These are phyloP conservation scores for maize (Zea mays) DNA, from an alignment of 176 grass and related monocot species.

Conservation along the genomic window DNA sequence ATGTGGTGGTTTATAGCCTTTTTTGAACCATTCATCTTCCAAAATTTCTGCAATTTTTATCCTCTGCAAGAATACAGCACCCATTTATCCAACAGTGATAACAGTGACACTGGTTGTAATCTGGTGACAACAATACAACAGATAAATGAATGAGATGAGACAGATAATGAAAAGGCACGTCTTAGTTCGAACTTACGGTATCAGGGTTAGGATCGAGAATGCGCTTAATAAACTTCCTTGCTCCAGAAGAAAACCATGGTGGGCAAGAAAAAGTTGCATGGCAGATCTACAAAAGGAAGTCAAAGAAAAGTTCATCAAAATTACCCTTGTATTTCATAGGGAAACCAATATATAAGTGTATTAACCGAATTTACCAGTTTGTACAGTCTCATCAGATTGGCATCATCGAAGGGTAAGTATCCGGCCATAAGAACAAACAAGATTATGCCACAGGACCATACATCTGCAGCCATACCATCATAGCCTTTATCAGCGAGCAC, in stretches of 20 bases:
- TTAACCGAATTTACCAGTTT: conserved; percentile 57
- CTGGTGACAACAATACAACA: too few relatives aligned
- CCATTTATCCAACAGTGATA: not conserved
- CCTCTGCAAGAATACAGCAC: conserved; percentile 46
- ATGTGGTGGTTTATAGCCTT: conserved; percentile 71
- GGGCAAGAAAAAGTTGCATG: conserved; percentile 68
- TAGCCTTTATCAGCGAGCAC: conserved; percentile 97
- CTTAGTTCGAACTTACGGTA: conserved; percentile 53
- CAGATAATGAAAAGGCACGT: too few relatives aligned
- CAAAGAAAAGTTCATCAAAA: conserved; percentile 3
- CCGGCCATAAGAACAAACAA: conserved; percentile 97
- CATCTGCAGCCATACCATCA: conserved; percentile 78
- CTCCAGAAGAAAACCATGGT: conserved; percentile 69
- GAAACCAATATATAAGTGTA: conserved; percentile 8
- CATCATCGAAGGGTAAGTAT: conserved; percentile 91
- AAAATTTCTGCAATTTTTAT: conserved; percentile 92
- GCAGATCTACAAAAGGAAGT: conserved; percentile 55
- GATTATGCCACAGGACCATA: conserved; percentile 97
- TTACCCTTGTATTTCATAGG: conserved; percentile 10
- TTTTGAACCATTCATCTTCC: conserved; percentile 95
- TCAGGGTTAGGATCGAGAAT: conserved; percentile 93
- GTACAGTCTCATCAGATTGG: conserved; percentile 64
- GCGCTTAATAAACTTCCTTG: conserved; percentile 74
- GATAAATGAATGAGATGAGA: too few relatives aligned
- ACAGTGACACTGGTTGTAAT: not conserved